Evolutionary conservation across 208 protist species (phyloP), one percentile per base, ranked within the genome.

Genomic region (Naegleria lovaniensis): DNA sequence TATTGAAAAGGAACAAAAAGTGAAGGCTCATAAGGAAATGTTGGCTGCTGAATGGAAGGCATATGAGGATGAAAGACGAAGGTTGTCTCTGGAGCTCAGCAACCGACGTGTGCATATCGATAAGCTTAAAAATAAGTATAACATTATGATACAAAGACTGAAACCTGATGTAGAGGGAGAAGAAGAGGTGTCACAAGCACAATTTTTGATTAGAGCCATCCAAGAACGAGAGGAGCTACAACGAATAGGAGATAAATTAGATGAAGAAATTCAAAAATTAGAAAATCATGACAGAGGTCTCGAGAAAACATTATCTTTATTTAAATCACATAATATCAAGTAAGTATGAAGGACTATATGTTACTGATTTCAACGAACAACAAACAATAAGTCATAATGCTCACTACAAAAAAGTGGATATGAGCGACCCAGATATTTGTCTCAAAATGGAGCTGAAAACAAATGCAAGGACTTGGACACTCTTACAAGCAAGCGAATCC

Each of bases 211-310:
- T 36, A 91, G 93, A 58, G 93, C 95, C 0, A 96, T 96, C 29
- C 96, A 96, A 89, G 95, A 97, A 92, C 93, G 96, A 3, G 96
- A 98, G 91, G 93, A 93, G 41, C 94, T 97, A 85, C 96, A 98
- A 92, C 92, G 92, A 85, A 91, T 94, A 87, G 96, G 95, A 51
- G 96, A 97, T 90, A 93, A 93, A 22, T 93, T 97, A 13, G 95
- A 98, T 90, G 88, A 91, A 36, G 91, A 95, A 83, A 96, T 98
- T 90, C 93, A 94, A 52, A 93, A 95, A 85, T 91, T 95, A 85
- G 96, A 97, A 92, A 91, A 91, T 48, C 94, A 98, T 90, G 93
- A 95, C 38, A 90, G 92, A 43, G 97, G 96, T 90, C 92, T 98
- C 39, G 95, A 97, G 48, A 96, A 96, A 86, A 96, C 96, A 58